Base-by-base conservation (phyloP, 192 early-diverging fungal species). In the Dispira simplex region DNA sequence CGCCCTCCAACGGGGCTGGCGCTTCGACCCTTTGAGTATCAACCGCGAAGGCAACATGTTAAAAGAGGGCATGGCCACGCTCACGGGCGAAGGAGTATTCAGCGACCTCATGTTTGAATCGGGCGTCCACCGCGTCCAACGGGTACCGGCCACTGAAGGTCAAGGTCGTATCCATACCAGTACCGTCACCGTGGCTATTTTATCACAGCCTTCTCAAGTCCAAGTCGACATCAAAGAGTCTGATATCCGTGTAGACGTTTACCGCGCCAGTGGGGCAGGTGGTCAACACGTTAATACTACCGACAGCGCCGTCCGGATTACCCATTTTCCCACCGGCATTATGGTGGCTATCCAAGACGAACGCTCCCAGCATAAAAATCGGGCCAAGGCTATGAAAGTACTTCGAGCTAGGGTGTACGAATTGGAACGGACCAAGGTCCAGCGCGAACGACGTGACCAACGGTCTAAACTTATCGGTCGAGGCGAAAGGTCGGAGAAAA, bases 261-360 rank as follows among this genome's bases (percentile, higher is more conserved):
- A 81, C 65, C 75, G 89, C 8, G 83, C 89, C 26, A 85, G 82
- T 14, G 89, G 89, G 13, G 80, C 83, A n/a, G 89, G 89, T n/a
- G 89, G 89, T 16, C 89, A 91, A 79, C 93, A 95, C 68, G 93
- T 97, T 9, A 98, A 96, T 60, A 97, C 87, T 3, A 96, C 95
- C 0, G 93, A 97, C 60, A 88, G 85, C 66, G 93, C 95, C 9
- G 91, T 97, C 63, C 81, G 93, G 8, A 80, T 98, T 28, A 93
- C 90, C 10, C 96, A 98, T 76, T 65, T 95, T 23, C 90, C 96
- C 9, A 92, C 92, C 3, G 93, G 93, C 0, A 85, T 93, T 45
- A 78, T 81, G 9, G 88, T 93, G 8, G 76, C 85, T 39, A 90
- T 90, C 73, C 93, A 96, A 76, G 88, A 87, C 63, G 89, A 95